Evolutionary conservation across 768 basidiomycete species (phyloP).

Genomic region (Calocybe indica): DNA sequence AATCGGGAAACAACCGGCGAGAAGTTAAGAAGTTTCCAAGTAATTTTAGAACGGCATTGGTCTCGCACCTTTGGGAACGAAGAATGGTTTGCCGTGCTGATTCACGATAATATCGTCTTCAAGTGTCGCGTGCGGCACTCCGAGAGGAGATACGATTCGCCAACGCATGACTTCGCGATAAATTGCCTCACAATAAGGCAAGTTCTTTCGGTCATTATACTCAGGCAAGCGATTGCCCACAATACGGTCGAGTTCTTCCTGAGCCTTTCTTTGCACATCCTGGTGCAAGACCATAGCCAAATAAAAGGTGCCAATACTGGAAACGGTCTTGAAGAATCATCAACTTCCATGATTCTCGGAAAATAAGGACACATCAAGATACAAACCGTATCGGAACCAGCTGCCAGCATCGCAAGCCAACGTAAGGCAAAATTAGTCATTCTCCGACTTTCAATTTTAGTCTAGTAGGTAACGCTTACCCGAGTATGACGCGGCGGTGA

Average conservation of each 20-base stretch:
- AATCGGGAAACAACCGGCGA: not conserved
- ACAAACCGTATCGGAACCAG: too few relatives aligned
- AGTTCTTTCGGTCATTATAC: not conserved
- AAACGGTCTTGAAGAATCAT: not conserved
- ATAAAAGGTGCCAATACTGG: not conserved
- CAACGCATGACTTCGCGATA: not conserved
- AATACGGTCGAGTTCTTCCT: not conserved
- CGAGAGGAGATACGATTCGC: not conserved
- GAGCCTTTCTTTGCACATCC: not conserved
- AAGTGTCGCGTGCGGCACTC: not conserved
- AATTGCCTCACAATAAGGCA: not conserved
- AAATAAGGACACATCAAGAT: too few relatives aligned
- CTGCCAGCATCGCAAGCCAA: too few relatives aligned
- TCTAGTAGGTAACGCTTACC: conserved; percentile 1
- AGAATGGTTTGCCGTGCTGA: too few relatives aligned
- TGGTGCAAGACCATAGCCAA: not conserved
- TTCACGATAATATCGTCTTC: too few relatives aligned
- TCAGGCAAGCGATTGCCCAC: not conserved
- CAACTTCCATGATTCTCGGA: too few relatives aligned
- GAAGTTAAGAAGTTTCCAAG: not conserved
- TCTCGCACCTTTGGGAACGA: too few relatives aligned
- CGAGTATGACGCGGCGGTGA: conserved; percentile 11
- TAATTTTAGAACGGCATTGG: not conserved
- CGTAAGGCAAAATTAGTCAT: too few relatives aligned
- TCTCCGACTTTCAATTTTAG: not conserved